Evolutionary conservation across 139 green algal genomes (phyloP), one percentile per base, ranked within the genome.

Genomic region (Astrephomene gubernaculifera): DNA sequence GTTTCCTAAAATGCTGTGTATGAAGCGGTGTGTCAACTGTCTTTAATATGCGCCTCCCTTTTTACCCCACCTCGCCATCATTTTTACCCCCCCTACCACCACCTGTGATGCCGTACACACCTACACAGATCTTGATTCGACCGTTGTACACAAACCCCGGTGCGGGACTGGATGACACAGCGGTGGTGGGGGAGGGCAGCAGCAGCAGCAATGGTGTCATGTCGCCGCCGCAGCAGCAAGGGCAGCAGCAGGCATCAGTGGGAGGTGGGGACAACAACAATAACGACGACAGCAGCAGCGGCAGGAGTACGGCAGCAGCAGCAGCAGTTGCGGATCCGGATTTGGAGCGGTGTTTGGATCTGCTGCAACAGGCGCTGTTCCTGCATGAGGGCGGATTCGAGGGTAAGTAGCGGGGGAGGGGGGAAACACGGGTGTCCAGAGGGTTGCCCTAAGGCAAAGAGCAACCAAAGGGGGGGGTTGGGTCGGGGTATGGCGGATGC

Each of bases 301-400:
- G 14, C n/a, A 33, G 27, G 38, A 1, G 27, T 43, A 10, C 19
- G 33, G 4, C 63, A 12, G 21, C 53, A n/a, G 33, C 14, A 10
- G 10, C 61, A 19, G 41, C 61, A 41, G 17, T 61, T 31, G 12
- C 5, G 2, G 54, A 33, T 27, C 60, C 78, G 67, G 65, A 76
- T 45, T 35, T 52, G 33, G 65, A 29, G 25, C 64, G 79, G 25
- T 57, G 45, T 19, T 87, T 78, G 53, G 82, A 71, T 10, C 72
- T 92, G 74, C 72, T 93, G 61, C 88, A 93, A 57, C 61, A 86
- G 38, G 86, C 64, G 1, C 72, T 92, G 57, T 91, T 93, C n/a
- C 24, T 82, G 41, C 39, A 81, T 38, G 83, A 82, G 65, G 75
- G 78, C 24, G 88, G 88, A 8, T 61, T 91, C 21, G 88, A 87